Evolutionary conservation across 305 asterid species (phyloP).

Genomic region (Solanum hybrid): DNA sequence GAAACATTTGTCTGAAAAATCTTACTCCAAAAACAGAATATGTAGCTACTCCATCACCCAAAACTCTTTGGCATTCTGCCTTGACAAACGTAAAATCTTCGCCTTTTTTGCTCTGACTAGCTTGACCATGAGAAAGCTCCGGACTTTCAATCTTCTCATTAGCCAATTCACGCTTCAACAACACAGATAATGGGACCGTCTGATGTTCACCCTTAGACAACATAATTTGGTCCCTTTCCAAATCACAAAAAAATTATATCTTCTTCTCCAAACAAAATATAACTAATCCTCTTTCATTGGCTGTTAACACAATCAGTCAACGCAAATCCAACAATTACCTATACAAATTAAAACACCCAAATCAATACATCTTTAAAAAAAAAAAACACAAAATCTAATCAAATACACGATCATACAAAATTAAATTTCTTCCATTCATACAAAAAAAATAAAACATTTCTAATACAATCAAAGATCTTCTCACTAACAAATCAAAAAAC

Average conservation of each 20-base stretch:
- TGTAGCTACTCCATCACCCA: conserved; percentile 89
- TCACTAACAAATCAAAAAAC: background rate
- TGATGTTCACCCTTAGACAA: conserved; percentile 80
- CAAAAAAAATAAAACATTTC: background rate
- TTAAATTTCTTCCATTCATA: background rate
- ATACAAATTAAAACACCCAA: conserved; percentile 4
- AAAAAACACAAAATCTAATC: background rate
- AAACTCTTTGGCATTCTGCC: conserved; percentile 76
- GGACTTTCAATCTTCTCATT: conserved; percentile 91
- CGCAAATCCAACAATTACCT: conserved; percentile 21
- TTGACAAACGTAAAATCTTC: conserved; percentile 80
- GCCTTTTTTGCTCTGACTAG: conserved; percentile 89
- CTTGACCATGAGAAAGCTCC: conserved; percentile 67
- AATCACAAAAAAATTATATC: conserved; percentile 15
- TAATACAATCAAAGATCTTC: background rate
- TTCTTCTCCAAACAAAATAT: conserved; percentile 4
- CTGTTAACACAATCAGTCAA: conserved; percentile 24
- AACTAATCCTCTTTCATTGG: conserved; percentile 23
- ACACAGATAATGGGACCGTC: conserved; percentile 74
- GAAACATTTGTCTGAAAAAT: background rate
- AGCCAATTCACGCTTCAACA: conserved; percentile 85
- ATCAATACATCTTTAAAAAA: background rate
- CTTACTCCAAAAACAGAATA: conserved; percentile 84
- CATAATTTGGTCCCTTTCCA: conserved; percentile 40
- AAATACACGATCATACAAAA: background rate